A percentile compares a stretch with the other conserved stretches of the same genome.
These are phyloP conservation scores for Parathielavia hyrcaniae DNA, from an alignment of 495 filamentous ascomycete genomes.

Conservation along the genomic window DNA sequence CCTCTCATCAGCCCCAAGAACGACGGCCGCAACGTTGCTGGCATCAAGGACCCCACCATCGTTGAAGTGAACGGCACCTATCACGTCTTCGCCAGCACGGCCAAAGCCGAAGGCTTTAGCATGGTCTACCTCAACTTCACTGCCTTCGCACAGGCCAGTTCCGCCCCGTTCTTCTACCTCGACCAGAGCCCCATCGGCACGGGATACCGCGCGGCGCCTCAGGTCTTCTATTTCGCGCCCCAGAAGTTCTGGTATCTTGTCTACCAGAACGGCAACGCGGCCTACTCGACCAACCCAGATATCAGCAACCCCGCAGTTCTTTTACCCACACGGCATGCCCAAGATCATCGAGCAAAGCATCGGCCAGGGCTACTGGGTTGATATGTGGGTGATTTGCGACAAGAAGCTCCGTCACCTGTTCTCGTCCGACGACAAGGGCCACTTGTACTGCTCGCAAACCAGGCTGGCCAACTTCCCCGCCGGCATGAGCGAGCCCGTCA, in stretches of 20 bases:
- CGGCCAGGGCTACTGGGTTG: slow-evolving; percentile 26
- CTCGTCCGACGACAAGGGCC: slow-evolving; percentile 29
- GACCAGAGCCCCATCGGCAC: slow-evolving; percentile 23
- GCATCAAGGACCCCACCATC: slow-evolving; percentile 28
- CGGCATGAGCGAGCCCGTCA: slow-evolving; percentile 24
- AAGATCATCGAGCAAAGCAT: slow-evolving; percentile 22
- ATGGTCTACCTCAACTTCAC: slow-evolving; percentile 27
- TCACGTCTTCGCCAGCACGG: slow-evolving; percentile 29
- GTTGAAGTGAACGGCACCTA: slow-evolving; percentile 26
- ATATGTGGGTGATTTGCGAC: slow-evolving; percentile 33
- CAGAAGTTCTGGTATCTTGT: slow-evolving; percentile 29
- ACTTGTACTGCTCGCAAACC: slow-evolving; percentile 26
- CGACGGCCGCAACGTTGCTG: slow-evolving; percentile 22
- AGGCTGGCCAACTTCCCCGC: slow-evolving; percentile 17
- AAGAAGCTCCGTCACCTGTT: slow-evolving; percentile 22
- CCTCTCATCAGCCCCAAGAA: slow-evolving; percentile 24
- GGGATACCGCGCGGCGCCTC: slow-evolving; percentile 27
- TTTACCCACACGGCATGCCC: slow-evolving; percentile 20
- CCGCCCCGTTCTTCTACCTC: slow-evolving; percentile 22
- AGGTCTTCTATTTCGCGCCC: slow-evolving; percentile 26
- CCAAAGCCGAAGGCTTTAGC: slow-evolving; percentile 23
- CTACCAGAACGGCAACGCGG: slow-evolving; percentile 30
- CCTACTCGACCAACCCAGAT: slow-evolving; percentile 29
- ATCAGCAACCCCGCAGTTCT: slow-evolving; percentile 24
- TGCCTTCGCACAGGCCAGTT: slow-evolving; percentile 16